Base-by-base conservation (phyloP, 805 yeast species). In the Jamesozyma rosinii region DNA sequence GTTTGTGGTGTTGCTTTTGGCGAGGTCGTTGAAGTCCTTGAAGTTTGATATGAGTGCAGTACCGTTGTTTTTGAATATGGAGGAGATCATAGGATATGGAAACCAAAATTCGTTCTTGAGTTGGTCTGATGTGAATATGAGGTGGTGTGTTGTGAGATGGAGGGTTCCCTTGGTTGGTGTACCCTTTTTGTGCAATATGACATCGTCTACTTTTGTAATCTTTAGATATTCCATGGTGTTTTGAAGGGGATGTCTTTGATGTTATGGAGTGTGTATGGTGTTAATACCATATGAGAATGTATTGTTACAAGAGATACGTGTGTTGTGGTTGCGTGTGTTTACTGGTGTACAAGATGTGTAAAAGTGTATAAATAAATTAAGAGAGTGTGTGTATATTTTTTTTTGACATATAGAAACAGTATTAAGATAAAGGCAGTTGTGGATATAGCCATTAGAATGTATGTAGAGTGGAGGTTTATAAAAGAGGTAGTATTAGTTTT, bases 31-130 rank as follows among this genome's bases (percentile, higher is more conserved):
- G 13, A 44, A 47, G 32, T 42, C 38, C 41, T 46, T 50, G 18
- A 43, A 44, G 36, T 53, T 58, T 22, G 63, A 52, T 10, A 57
- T 42, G 18, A 61, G 61, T 54, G 49, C 79, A 66, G 42, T 82
- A 61, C 49, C 89, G 79, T 48, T 75, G 61, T 47, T 75, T 66
- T 59, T 76, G 51, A 74, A 74, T 1, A 82, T 77, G 38, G 69
- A 70, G 38, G 77, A 81, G 27, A 89, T 79, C 49, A 88, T 76
- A 1, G 97, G 96, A 61, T 87, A 90, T 46, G 95, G 83, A 26
- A 87, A 73, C 98, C 97, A 92, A 26, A 86, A 75, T 60, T 92
- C 97, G 44, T 78, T 68, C 8, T 52, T 52, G 20, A 51, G 58
- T 50, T 47, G 49, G 3, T 45, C 47, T 27, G 68, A 64, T 4